Base-by-base conservation (phyloP, 495 filamentous ascomycete genomes). In the Daldinia loculata region DNA sequence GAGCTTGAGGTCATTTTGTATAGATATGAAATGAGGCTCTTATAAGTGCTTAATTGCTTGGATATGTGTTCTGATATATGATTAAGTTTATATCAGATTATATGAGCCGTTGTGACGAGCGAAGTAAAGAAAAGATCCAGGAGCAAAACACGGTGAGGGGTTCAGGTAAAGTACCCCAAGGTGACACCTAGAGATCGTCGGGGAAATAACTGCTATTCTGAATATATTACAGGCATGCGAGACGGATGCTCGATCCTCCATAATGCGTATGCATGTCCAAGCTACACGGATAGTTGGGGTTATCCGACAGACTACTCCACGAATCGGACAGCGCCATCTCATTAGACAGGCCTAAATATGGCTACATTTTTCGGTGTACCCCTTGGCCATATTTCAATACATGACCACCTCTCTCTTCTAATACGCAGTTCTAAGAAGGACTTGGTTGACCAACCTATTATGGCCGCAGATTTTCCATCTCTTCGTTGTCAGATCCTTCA, bases 211-310 rank as follows among this genome's bases (percentile, higher is more conserved):
- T 22, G 4, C 4, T 22, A 24, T 48, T 24, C 43, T 48, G 34
- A 6, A 48, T 48, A 48, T 48, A 48, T 22, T 24, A 22, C 43
- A 48, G 19, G 8, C 3, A 48, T 48, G 17, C 17, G 9, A 19
- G 43, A 22, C 6, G 43, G 43, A 48, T 19, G 19, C 17, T 24
- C 43, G 43, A 48, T 48, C 43, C 43, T 48, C 2, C 43, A 48
- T 24, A 48, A 48, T 24, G 17, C 8, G 22, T 22, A 48, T 48
- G 43, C 43, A 48, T 48, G 43, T 27, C 32, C 14, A 34, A 41
- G 32, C 22, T 57, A 57, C 55, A 22, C 53, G 19, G 56, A 17
- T 17, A 60, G 48, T 69, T 69, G 66, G 66, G 66, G 66, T 11
- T 43, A 45, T 67, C 65, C 65, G 65, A 15, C 36, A 27, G 14